Base-by-base conservation (phyloP, 1,284 basidiomycete genomes). In the Amylostereum chailletii region DNA sequence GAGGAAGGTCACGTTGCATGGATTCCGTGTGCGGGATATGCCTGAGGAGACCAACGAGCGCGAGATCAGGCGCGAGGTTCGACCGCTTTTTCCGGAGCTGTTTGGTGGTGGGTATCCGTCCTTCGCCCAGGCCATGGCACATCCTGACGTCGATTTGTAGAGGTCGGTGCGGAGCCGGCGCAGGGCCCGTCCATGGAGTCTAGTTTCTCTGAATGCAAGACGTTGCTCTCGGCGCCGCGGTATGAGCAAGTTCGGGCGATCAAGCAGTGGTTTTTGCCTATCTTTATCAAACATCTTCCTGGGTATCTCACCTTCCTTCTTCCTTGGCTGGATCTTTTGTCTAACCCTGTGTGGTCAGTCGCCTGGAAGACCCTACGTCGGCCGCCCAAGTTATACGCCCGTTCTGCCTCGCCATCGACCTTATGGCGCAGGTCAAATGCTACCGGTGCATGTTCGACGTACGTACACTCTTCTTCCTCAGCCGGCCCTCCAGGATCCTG, bases 241-340 rank as follows among this genome's bases (percentile, higher is more conserved):
- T 89, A 79, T 53, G 83, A 87, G 54, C 84, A 87, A 65, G 76
- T 84, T 29, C 70, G 81, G 53, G 75, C 75, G 2, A 74, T 87
- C 50, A 73, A 71, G 51, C 73, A 77, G 42, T 90, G 87, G 87
- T 68, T 90, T 32, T 60, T 86, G 27, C 86, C 86, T 3, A 66
- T 79, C 26, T 68, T 86, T 49, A 74, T 74, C 54, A 80, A 76
- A 54, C 65, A 72, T 52, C 63, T 80, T 44, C 42, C 68, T 36
- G 69, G 63, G 82, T 83, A 56, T 56, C 67, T 61, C 44, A 33
- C 9, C 46, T 11, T 11, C 8, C 27, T 45, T 8, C 11, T 45
- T 38, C 42, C 10, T 19, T 45, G 19, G 6, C n/a, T 2, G 2
- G 10, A 11, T 5, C 46, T 29, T 29, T 5, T 30, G 34, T 3